Percentiles rank a stretch among this genome's conserved stretches.
These are phyloP conservation scores for Pichia sorboxylosa DNA, from an alignment of 1,139 yeast species.

Conservation along the genomic window DNA sequence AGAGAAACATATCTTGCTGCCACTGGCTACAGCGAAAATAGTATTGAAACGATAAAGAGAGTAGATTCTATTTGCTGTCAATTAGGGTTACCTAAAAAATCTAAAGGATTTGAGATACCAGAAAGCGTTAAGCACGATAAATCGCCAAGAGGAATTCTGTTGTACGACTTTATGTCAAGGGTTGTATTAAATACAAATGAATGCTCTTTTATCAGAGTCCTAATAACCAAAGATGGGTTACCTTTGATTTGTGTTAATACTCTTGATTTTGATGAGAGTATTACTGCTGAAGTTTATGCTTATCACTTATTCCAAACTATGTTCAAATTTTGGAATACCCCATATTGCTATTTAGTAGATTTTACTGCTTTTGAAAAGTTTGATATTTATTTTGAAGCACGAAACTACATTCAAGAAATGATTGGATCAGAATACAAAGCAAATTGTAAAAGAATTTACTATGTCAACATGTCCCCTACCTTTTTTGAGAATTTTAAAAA, in stretches of 20 bases:
- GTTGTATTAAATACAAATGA: conserved; percentile 44
- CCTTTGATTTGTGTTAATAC: conserved; percentile 55
- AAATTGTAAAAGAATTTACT: conserved; percentile 47
- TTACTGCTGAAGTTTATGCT: conserved; percentile 45
- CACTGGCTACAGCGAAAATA: conserved; percentile 10
- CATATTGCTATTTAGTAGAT: conserved; percentile 54
- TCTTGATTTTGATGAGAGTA: conserved; percentile 27
- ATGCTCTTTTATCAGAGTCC: conserved; percentile 44
- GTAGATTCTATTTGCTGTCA: conserved; percentile 25
- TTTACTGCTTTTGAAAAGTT: conserved; percentile 47
- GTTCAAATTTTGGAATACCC: conserved; percentile 63
- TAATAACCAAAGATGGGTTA: conserved; percentile 60
- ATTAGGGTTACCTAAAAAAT: conserved; percentile 34
- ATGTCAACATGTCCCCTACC: conserved; percentile 42
- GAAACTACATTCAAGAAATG: conserved; percentile 27
- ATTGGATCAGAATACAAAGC: conserved; percentile 37
- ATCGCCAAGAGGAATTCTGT: conserved; percentile 35
- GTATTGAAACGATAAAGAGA: conserved; percentile 13
- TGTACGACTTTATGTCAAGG: conserved; percentile 66
- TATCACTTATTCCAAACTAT: conserved; percentile 58
- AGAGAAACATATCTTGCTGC: conserved; percentile 25
- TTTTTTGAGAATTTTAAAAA: conserved; percentile 23
- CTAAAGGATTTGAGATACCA: conserved; percentile 44
- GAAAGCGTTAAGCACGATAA: conserved; percentile 35
- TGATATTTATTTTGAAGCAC: conserved; percentile 17